These are phyloP conservation scores for Penicillium sp. DNA, from an alignment of 2,329 filamentous ascomycete species.

Conservation along the genomic window DNA sequence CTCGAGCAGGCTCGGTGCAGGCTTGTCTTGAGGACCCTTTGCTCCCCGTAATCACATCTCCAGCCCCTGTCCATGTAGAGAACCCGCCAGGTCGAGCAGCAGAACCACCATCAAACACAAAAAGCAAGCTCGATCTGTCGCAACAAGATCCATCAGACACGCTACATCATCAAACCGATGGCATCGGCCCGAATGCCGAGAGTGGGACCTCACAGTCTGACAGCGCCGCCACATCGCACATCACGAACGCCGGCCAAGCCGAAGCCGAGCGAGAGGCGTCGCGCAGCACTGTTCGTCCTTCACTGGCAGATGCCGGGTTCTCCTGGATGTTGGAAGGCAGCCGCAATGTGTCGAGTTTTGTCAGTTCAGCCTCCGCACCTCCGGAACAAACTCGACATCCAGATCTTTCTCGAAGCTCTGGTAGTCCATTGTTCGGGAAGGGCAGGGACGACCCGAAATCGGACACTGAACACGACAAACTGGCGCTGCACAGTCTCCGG, in stretches of 20 bases:
- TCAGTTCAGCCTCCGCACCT: conserved; percentile 41
- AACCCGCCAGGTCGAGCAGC: conserved; percentile 3
- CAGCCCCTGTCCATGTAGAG: conserved; percentile 3
- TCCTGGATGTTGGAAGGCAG: conserved; percentile 48
- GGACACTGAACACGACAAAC: conserved; percentile 33
- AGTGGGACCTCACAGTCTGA: conserved; percentile 10
- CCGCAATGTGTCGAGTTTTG: conserved; percentile 42
- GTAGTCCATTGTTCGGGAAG: conserved; percentile 33
- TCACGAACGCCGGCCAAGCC: conserved; percentile 7
- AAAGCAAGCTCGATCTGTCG: conserved; percentile 1
- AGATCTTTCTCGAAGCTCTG: conserved; percentile 27
- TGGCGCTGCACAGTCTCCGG: conserved; percentile 38
- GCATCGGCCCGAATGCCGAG: conserved; percentile 6
- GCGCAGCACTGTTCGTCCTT: conserved; percentile 32
- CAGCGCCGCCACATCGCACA: conserved; percentile 4
- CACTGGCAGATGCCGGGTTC: conserved; percentile 44
- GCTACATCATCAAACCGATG: conserved; percentile 6
- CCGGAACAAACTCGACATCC: conserved; percentile 40
- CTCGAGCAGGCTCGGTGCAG: conserved; percentile 41
- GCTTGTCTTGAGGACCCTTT: conserved; percentile 39
- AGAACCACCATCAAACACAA: not conserved
- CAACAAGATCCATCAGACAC: conserved; percentile 6
- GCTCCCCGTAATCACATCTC: conserved; percentile 23
- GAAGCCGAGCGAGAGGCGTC: conserved; percentile 18
- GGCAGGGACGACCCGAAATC: conserved; percentile 27